Evolutionary conservation across 768 basidiomycete species (phyloP).

Genomic region (Serendipita sp.): DNA sequence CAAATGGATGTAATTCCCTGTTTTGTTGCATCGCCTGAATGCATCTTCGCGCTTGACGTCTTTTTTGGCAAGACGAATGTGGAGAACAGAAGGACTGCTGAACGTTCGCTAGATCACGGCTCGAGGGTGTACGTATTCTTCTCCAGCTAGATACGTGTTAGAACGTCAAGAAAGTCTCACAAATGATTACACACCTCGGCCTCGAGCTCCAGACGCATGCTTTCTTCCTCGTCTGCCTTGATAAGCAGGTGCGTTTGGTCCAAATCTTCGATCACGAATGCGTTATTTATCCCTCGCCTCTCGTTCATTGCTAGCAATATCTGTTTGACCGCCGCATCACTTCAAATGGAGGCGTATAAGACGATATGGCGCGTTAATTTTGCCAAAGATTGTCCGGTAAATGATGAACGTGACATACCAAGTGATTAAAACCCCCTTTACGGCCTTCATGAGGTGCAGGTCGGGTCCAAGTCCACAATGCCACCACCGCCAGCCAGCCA

Average conservation of each 20-base stretch:
- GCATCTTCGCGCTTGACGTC: no score
- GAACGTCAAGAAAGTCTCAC: neutral
- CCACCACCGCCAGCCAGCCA: neutral
- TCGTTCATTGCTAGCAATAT: conserved; percentile 74
- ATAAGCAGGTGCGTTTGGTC: conserved; percentile 75
- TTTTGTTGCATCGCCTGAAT: no score
- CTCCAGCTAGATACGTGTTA: conserved; percentile 39
- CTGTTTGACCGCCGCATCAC: conserved; percentile 82
- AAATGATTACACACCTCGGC: conserved; percentile 41
- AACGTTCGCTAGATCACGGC: neutral
- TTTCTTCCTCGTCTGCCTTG: conserved; percentile 65
- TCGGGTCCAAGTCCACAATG: neutral
- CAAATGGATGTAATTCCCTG: no score
- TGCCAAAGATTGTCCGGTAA: neutral
- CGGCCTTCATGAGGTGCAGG: conserved; percentile 37
- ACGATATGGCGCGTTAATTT: neutral
- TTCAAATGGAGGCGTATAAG: conserved; percentile 17
- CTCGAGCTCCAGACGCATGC: conserved; percentile 57
- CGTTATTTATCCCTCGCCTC: conserved; percentile 29
- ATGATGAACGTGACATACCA: conserved; percentile 30
- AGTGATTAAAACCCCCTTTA: conserved; percentile 53
- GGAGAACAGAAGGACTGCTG: no score
- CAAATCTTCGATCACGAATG: conserved; percentile 73
- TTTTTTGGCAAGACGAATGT: no score
- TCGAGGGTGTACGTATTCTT: conserved; percentile 54